Evolutionary conservation across 805 yeast species (phyloP).

Genomic region (Aciculoconidium aculeatum): DNA sequence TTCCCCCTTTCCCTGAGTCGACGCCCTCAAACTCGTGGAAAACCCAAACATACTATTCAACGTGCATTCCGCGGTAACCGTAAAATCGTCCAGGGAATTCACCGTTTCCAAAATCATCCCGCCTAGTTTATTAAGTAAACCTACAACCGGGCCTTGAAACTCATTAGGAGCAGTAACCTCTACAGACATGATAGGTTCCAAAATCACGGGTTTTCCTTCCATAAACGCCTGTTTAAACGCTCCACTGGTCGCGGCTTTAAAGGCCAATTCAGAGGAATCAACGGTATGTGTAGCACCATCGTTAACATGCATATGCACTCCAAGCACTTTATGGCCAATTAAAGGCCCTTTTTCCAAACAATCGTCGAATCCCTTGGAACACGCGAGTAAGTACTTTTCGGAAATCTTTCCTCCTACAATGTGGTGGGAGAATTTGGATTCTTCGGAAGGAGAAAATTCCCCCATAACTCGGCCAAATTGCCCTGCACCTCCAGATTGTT

Average conservation of each 20-base stretch:
- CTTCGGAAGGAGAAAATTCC: slow-evolving; percentile 56
- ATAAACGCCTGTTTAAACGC: slow-evolving; percentile 92
- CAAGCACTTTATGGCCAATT: slow-evolving; percentile 89
- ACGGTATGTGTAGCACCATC: slow-evolving; percentile 98
- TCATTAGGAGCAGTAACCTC: slow-evolving; percentile 92
- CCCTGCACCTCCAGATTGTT: slow-evolving; percentile 99
- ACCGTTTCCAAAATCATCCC: slow-evolving; percentile 94
- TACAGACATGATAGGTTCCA: slow-evolving; percentile 96
- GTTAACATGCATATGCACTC: slow-evolving; percentile 86
- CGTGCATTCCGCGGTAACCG: slow-evolving; percentile 92
- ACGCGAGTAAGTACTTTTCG: slow-evolving; percentile 89
- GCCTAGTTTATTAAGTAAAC: slow-evolving; percentile 82
- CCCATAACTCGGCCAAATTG: slow-evolving; percentile 98
- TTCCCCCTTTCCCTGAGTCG: slow-evolving; percentile 98
- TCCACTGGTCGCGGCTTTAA: slow-evolving; percentile 84
- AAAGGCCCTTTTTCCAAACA: slow-evolving; percentile 94
- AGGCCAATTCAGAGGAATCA: slow-evolving; percentile 93
- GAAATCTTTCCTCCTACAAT: slow-evolving; percentile 97
- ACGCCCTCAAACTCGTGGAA: slow-evolving; percentile 91
- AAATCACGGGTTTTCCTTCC: slow-evolving; percentile 76
- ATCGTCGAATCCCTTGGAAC: slow-evolving; percentile 94
- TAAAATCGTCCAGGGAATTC: slow-evolving; percentile 90
- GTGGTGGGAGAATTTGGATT: slow-evolving; percentile 74
- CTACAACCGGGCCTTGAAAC: slow-evolving; percentile 91
- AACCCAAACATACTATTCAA: slow-evolving; percentile 94